Conservation (phyloP, 2,329 filamentous ascomycete species). For the Calonectria hongkongensis region DNA sequence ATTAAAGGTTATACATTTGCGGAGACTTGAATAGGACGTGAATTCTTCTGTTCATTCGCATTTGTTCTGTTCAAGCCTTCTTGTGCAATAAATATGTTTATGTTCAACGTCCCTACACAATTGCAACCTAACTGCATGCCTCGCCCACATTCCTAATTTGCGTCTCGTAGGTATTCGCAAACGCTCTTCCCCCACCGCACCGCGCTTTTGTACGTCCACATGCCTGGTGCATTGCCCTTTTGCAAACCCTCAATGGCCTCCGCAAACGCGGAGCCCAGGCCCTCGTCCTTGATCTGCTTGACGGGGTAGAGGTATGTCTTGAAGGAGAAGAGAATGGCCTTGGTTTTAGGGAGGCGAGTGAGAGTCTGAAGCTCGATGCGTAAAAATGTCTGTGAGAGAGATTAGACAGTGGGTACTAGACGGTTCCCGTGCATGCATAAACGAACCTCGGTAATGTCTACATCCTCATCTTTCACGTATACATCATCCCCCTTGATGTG, state of each 20-base stretch:
- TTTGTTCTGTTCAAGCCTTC: background rate
- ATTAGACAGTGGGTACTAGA: background rate
- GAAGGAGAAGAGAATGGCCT: conserved; percentile 72
- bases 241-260: conserved; percentile 72
- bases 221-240: conserved; percentile 70
- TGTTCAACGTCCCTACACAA: background rate
- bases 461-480: conserved; percentile 33
- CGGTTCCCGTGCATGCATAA: background rate
- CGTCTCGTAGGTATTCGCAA: conserved; percentile 66
- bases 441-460: conserved; percentile 43
- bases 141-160: conserved; percentile 30
- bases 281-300: conserved; percentile 69
- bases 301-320: conserved; percentile 73
- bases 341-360: conserved; percentile 67
- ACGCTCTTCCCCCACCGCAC: conserved; percentile 68
- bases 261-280: conserved; percentile 66
- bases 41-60: background rate
- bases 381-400: conserved; percentile 57
- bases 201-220: conserved; percentile 72
- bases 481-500: conserved; percentile 47
- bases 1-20: background rate
- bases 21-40: background rate
- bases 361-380: conserved; percentile 72
- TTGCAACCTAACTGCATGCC: background rate
- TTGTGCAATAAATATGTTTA: background rate